phyloP scores from a whole-genome alignment of 2,329 filamentous ascomycete genomes.

The Penicillium sp. region DNA sequence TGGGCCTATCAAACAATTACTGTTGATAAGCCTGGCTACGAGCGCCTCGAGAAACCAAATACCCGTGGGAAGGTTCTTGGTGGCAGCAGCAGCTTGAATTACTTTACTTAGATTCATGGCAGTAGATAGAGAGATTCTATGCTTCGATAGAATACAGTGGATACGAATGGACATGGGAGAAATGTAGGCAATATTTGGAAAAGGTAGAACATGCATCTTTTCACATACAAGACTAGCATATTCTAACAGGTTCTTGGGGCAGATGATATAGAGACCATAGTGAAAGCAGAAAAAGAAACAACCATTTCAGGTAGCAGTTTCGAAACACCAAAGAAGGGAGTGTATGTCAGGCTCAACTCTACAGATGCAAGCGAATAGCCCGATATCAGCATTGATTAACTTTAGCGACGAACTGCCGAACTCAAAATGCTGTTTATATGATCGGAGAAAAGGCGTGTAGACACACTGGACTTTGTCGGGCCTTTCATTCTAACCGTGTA shows the following conservation, averaged over 20 bases:
- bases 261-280: no score
- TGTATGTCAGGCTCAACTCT: no score
- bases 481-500: neutral
- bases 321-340: slow-evolving; percentile 10
- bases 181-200: slow-evolving; percentile 26
- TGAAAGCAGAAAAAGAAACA: no score
- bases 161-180: slow-evolving; percentile 54
- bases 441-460: slow-evolving; percentile 48
- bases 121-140: slow-evolving; percentile 55
- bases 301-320: no score
- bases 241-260: no score
- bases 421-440: slow-evolving; percentile 60
- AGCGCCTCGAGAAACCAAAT: slow-evolving; percentile 61
- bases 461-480: neutral
- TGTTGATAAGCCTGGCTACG: slow-evolving; percentile 56
- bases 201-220: slow-evolving; percentile 47
- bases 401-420: slow-evolving; percentile 41
- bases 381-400: no score
- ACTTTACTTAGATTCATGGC: slow-evolving; percentile 62
- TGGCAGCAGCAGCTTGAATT: slow-evolving; percentile 58
- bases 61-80: slow-evolving; percentile 60
- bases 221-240: no score
- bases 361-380: no score
- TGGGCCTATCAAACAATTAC: slow-evolving; percentile 63
- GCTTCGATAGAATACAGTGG: slow-evolving; percentile 47